Evolutionary conservation across 805 yeast species (phyloP).

Genomic region (Priceomyces castillae): DNA sequence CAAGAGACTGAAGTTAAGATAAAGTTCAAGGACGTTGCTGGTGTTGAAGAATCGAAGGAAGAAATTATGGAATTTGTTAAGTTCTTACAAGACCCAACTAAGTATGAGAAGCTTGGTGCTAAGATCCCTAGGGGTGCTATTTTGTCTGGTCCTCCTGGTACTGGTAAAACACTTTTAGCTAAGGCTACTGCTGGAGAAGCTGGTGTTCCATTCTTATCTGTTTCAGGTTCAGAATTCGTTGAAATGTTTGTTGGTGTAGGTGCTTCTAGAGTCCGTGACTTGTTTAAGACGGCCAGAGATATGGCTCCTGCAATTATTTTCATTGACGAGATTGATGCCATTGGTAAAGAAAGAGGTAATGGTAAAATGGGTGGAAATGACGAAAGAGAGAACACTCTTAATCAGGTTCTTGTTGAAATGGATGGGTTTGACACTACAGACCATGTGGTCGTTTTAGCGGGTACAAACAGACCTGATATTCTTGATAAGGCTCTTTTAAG

Average conservation of each 20-base stretch:
- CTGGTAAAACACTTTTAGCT: conserved; percentile 90
- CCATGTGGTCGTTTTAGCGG: conserved; percentile 91
- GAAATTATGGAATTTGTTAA: conserved; percentile 95
- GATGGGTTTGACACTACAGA: conserved; percentile 89
- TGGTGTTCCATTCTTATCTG: conserved; percentile 87
- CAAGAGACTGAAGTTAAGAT: conserved; percentile 81
- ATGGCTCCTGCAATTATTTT: conserved; percentile 89
- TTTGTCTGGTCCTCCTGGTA: conserved; percentile 93
- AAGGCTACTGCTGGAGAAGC: conserved; percentile 98
- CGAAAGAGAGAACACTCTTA: conserved; percentile 89
- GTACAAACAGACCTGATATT: conserved; percentile 91
- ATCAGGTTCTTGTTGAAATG: conserved; percentile 92
- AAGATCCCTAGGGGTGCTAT: conserved; percentile 95
- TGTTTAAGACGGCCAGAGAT: conserved; percentile 84
- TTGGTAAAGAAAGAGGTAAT: conserved; percentile 79
- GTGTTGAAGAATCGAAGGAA: conserved; percentile 90
- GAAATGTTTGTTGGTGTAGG: conserved; percentile 98
- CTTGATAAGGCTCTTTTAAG: conserved; percentile 86
- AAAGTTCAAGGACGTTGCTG: conserved; percentile 87
- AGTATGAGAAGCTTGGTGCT: conserved; percentile 87
- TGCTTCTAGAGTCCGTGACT: conserved; percentile 90
- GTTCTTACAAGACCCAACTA: conserved; percentile 78
- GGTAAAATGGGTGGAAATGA: conserved; percentile 81
- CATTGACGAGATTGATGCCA: conserved; percentile 94
- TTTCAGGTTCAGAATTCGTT: conserved; percentile 93